Percentiles rank a stretch among this genome's conserved stretches.
Conservation (phyloP, 140 eudicot species). For the Flaveria floridana region DNA sequence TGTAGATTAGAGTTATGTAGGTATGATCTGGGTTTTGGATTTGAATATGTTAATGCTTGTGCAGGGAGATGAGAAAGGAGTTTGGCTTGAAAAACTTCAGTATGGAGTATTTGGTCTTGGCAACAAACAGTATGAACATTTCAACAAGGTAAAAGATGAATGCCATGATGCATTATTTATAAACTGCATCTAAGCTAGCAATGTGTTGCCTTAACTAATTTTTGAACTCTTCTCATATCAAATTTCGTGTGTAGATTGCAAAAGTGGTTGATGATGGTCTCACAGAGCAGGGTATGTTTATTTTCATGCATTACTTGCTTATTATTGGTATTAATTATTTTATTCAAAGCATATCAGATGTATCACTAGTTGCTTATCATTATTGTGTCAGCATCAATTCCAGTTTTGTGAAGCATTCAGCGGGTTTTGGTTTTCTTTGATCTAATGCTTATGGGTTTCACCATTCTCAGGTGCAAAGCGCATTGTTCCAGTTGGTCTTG, state of each 20-base stretch:
- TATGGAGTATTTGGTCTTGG: slow-evolving; percentile 95
- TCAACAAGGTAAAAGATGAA: slow-evolving; percentile 63
- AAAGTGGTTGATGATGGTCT: slow-evolving; percentile 66
- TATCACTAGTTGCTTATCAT: neutral
- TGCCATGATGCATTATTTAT: slow-evolving; percentile 2
- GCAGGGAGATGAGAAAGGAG: slow-evolving; percentile 71
- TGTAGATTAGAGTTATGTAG: slow-evolving; percentile 9
- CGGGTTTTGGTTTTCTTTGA: neutral
- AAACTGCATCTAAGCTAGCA: neutral
- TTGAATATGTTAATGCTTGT: slow-evolving; percentile 14
- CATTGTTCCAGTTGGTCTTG: slow-evolving; percentile 87
- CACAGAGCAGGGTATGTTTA: slow-evolving; percentile 66
- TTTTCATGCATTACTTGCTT: slow-evolving; percentile 7
- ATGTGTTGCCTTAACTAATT: slow-evolving; percentile 23
- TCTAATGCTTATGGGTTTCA: slow-evolving; percentile 21
- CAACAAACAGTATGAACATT: slow-evolving; percentile 95
- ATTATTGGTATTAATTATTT: neutral
- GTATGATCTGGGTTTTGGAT: slow-evolving; percentile 11
- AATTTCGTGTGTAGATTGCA: slow-evolving; percentile 55
- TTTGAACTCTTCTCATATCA: slow-evolving; percentile 4
- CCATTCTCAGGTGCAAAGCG: slow-evolving; percentile 69
- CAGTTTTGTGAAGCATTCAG: neutral
- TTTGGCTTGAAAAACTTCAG: slow-evolving; percentile 66
- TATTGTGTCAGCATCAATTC: neutral
- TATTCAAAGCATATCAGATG: neutral